Percentiles rank a stretch among this genome's conserved stretches.
Evolutionary conservation across 352 stramenopile species (phyloP).

Genomic region (Globisporangium perplexum): DNA sequence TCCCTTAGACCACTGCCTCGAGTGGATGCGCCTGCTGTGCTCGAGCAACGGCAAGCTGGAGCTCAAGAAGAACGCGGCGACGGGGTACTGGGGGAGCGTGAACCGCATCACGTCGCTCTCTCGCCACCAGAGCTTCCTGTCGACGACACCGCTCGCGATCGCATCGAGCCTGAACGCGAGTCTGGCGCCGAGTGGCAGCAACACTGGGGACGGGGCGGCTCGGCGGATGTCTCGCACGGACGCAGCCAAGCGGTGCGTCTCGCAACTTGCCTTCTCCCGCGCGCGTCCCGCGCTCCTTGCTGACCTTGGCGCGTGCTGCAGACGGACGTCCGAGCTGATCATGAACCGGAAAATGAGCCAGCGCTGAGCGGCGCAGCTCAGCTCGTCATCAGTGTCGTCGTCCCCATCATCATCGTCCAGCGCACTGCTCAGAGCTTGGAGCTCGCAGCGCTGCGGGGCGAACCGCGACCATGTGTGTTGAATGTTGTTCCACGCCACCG

Average conservation of each 20-base stretch:
- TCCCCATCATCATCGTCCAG: neutral
- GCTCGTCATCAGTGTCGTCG: neutral
- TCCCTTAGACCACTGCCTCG: slow-evolving; percentile 67
- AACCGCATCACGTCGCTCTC: slow-evolving; percentile 83
- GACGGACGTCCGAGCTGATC: slow-evolving; percentile 81
- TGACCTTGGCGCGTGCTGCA: slow-evolving; percentile 13
- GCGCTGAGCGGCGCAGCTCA: slow-evolving; percentile 19
- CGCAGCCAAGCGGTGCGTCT: slow-evolving; percentile 72
- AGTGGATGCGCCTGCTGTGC: slow-evolving; percentile 86
- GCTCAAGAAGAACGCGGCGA: slow-evolving; percentile 86
- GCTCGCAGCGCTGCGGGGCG: too few species aligned
- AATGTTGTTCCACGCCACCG: neutral
- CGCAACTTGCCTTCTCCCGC: neutral
- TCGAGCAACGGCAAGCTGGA: slow-evolving; percentile 82
- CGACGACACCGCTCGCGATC: slow-evolving; percentile 43
- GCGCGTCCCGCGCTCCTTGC: neutral
- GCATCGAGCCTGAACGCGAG: slow-evolving; percentile 24
- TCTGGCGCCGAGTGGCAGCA: slow-evolving; percentile 5
- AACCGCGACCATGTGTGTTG: slow-evolving; percentile 2
- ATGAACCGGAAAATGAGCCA: slow-evolving; percentile 72
- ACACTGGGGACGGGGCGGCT: slow-evolving; percentile 30
- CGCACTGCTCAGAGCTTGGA: too few species aligned
- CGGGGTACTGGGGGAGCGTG: slow-evolving; percentile 77
- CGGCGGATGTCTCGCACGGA: slow-evolving; percentile 69
- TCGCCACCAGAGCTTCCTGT: slow-evolving; percentile 80